Conservation (phyloP, 495 filamentous ascomycete species). For the Penicillium riverlandense region DNA sequence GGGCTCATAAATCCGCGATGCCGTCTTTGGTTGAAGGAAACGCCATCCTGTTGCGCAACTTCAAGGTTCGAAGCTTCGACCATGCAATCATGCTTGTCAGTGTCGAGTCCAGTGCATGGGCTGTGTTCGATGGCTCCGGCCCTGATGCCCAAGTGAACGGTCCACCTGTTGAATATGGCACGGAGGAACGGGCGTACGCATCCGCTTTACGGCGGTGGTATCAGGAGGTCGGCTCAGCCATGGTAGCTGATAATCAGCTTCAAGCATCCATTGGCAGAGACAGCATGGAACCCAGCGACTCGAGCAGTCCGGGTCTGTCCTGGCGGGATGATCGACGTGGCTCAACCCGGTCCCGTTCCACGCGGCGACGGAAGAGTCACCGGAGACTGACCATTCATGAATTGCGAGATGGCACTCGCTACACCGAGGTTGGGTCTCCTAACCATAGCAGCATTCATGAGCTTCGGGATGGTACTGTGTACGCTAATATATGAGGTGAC, state of each 20-base stretch:
- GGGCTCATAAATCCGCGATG: conserved; percentile 63
- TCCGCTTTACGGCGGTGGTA: conserved; percentile 42
- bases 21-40: conserved; percentile 65
- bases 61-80: conserved; percentile 53
- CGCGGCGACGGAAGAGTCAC: conserved; percentile 23
- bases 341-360: too few species aligned
- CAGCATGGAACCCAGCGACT: conserved; percentile 26
- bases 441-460: conserved; percentile 35
- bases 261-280: conserved; percentile 32
- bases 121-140: conserved; percentile 42
- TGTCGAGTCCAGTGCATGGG: conserved; percentile 54
- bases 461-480: conserved; percentile 38
- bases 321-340: not conserved
- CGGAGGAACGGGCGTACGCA: conserved; percentile 52
- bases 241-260: conserved; percentile 31
- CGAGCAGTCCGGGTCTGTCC: conserved; percentile 18
- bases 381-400: conserved; percentile 37
- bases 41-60: conserved; percentile 66
- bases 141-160: conserved; percentile 46
- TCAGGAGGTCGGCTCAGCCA: conserved; percentile 22
- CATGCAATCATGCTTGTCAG: conserved; percentile 40
- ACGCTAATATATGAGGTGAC: conserved; percentile 29
- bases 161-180: conserved; percentile 58
- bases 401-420: conserved; percentile 36
- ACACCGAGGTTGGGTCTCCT: conserved; percentile 34